phyloP scores from a whole-genome alignment of 768 basidiomycete species.

The Butyriboletus loyo region DNA sequence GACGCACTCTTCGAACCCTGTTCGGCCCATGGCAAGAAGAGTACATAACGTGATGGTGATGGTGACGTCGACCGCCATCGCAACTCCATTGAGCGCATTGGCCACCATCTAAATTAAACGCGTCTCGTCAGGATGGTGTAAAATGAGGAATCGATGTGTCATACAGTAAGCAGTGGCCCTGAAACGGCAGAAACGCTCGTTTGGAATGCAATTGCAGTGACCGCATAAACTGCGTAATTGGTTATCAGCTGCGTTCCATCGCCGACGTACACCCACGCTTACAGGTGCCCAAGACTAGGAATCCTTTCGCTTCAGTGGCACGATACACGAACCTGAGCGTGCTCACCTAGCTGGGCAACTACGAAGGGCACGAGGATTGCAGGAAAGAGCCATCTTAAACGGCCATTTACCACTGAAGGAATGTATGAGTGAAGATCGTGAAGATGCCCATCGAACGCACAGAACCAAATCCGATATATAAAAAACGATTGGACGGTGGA shows the following conservation, averaged over 20 bases:
- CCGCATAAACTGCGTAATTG: conserved; percentile 12
- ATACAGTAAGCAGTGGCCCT: conserved; percentile 17
- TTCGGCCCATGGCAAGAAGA: conserved; percentile 24
- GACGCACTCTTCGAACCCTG: conserved; percentile 20
- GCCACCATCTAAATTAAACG: conserved; percentile 17
- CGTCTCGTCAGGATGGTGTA: conserved; percentile 1
- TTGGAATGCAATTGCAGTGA: conserved; percentile 11
- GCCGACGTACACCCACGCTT: background rate
- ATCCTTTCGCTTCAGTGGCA: background rate
- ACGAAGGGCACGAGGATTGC: conserved; percentile 17
- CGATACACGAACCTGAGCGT: background rate
- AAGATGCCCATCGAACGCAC: conserved; percentile 11
- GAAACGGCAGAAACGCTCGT: conserved; percentile 16
- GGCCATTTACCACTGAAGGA: conserved; percentile 10
- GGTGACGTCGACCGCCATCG: conserved; percentile 15
- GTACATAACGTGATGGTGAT: conserved; percentile 22
- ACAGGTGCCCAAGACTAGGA: conserved; percentile 17
- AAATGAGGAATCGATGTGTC: background rate
- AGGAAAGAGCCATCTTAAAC: conserved; percentile 19
- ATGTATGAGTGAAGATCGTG: background rate
- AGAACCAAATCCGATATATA: conserved; percentile 24
- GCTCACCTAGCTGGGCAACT: conserved; percentile 16
- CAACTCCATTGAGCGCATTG: conserved; percentile 11
- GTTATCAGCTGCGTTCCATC: conserved; percentile 3
- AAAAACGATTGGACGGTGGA: conserved; percentile 24